These are phyloP conservation scores for Trebouxia sp. DNA, from an alignment of 139 green algal genomes.

Conservation along the genomic window DNA sequence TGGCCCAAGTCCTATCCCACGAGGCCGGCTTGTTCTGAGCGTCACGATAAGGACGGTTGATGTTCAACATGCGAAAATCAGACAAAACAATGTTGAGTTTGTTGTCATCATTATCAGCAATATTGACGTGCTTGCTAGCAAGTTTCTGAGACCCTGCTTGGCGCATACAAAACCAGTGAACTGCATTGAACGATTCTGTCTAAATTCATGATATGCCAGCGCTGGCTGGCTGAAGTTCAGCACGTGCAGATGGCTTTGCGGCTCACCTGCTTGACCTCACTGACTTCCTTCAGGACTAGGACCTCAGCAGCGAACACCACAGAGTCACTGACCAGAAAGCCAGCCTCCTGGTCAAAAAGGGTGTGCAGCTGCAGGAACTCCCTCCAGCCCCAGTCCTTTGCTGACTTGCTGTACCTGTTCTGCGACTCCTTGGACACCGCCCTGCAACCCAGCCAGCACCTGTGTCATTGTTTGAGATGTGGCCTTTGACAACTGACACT, in stretches of 20 bases:
- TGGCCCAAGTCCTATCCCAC: no score
- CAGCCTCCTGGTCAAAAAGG: constrained; percentile 72
- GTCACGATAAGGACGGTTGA: no score
- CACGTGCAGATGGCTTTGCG: not conserved
- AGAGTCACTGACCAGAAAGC: constrained; percentile 63
- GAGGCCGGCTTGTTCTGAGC: no score
- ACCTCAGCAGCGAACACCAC: constrained; percentile 71
- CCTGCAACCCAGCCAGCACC: not conserved
- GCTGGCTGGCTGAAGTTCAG: not conserved
- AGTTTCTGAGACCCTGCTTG: not conserved
- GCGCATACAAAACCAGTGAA: not conserved
- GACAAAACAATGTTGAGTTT: no score
- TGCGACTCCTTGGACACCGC: constrained; percentile 67
- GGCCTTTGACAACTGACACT: no score
- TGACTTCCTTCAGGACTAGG: constrained; percentile 64
- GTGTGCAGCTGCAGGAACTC: constrained; percentile 73
- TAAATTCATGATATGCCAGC: not conserved
- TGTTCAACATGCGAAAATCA: no score
- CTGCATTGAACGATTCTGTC: not conserved
- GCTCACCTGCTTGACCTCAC: constrained; percentile 36
- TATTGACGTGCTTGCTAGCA: no score
- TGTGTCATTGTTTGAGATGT: no score
- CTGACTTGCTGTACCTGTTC: constrained; percentile 64
- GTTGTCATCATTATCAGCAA: no score
- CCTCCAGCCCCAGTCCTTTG: constrained; percentile 79